Conservation (phyloP, 805 yeast genomes). For the Yarrowia sp. region DNA sequence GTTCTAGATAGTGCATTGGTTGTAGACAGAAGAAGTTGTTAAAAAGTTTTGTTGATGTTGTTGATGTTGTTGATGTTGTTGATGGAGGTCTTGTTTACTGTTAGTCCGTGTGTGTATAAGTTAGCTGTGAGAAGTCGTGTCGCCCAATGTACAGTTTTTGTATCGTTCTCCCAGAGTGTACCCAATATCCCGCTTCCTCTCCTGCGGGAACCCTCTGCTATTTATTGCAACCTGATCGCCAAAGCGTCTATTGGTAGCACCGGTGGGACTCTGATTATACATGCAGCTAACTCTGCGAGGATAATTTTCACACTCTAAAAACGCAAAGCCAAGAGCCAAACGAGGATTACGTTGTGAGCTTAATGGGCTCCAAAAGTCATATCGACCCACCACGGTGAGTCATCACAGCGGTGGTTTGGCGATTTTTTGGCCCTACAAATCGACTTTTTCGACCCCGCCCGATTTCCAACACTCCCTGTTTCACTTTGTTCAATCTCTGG, state of each 20-base stretch:
- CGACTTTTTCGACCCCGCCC: too few species aligned
- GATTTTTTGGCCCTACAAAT: not conserved
- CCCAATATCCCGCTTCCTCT: slow-evolving; percentile 26
- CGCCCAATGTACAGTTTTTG: slow-evolving; percentile 7
- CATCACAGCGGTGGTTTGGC: not conserved
- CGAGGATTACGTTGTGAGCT: not conserved
- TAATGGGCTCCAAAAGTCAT: slow-evolving; percentile 1
- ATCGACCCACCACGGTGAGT: not conserved
- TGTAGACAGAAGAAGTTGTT: not conserved
- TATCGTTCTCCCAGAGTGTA: slow-evolving; percentile 10
- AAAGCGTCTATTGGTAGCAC: slow-evolving; percentile 30
- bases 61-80: not conserved
- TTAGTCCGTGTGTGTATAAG: not conserved
- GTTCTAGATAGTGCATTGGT: slow-evolving; percentile 34
- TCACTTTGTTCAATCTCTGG: not conserved
- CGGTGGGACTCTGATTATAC: slow-evolving; percentile 36
- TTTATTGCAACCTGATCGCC: slow-evolving; percentile 36
- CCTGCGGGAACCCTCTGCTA: slow-evolving; percentile 33
- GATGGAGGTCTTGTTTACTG: not conserved
- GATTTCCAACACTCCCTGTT: too few species aligned
- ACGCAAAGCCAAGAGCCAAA: slow-evolving; percentile 1
- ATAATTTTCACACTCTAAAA: slow-evolving; percentile 24
- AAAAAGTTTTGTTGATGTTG: not conserved
- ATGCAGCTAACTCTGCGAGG: slow-evolving; percentile 34
- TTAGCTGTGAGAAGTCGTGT: not conserved